Conservation (phyloP, 106 monocot genomes). For the Xerophyta viscosa region DNA sequence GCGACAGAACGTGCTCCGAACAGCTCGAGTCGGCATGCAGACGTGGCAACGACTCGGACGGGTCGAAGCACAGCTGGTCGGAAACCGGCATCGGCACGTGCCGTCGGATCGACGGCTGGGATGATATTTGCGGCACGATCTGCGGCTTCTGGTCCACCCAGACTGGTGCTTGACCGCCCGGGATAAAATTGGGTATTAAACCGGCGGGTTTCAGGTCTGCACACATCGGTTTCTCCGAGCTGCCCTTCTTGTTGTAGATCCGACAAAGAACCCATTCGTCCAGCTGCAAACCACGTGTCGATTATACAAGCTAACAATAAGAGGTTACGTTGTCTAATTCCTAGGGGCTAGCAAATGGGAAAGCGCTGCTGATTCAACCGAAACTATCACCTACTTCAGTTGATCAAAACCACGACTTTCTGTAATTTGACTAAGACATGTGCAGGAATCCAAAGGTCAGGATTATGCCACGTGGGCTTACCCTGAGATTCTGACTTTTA, state of each 20-base stretch:
- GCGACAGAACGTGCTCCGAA: conserved; percentile 35
- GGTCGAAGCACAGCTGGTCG: conserved; percentile 24
- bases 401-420: too few species aligned
- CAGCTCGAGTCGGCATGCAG: conserved; percentile 62
- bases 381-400: too few species aligned
- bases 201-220: conserved; percentile 10
- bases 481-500: conserved; percentile 53
- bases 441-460: neutral
- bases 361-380: too few species aligned
- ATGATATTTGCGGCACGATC: conserved; percentile 2
- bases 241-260: conserved; percentile 83
- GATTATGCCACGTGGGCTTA: conserved; percentile 3
- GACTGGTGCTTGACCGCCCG: conserved; percentile 2
- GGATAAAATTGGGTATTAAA: neutral
- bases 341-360: too few species aligned
- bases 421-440: too few species aligned
- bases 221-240: conserved; percentile 19
- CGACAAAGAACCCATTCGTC: conserved; percentile 89
- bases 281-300: conserved; percentile 55
- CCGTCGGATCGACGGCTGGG: neutral
- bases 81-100: neutral
- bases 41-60: conserved; percentile 46
- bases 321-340: too few species aligned
- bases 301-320: too few species aligned
- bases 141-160: conserved; percentile 20